Percentiles rank a stretch among this genome's conserved stretches.
Conservation (phyloP, 1,139 yeast species). For the Scheffersomyces illinoinensis region DNA sequence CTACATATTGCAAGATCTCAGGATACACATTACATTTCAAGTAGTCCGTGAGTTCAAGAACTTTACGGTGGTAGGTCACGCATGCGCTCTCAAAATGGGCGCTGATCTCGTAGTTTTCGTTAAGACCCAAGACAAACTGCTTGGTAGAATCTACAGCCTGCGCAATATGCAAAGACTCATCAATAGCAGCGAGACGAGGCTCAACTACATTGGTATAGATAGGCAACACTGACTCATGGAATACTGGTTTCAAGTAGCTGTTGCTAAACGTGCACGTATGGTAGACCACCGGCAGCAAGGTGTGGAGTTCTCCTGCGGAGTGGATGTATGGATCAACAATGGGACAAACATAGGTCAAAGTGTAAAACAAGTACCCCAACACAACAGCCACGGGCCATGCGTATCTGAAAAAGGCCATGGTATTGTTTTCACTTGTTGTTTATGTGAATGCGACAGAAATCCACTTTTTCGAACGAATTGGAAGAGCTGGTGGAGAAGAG, state of each 20-base stretch:
- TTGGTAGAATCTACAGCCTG: background rate
- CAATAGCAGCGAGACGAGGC: constrained; percentile 6
- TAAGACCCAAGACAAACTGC: constrained; percentile 2
- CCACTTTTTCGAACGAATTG: background rate
- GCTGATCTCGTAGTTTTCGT: constrained; percentile 3
- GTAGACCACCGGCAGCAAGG: constrained; percentile 7
- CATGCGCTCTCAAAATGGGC: background rate
- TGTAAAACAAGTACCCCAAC: constrained; percentile 10
- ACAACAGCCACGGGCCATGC: constrained; percentile 6
- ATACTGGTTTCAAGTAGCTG: constrained; percentile 7
- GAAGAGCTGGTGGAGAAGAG: background rate
- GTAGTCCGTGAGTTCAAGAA: background rate
- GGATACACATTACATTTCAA: background rate
- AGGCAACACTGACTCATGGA: constrained; percentile 3
- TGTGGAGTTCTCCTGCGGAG: constrained; percentile 1
- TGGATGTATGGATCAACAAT: constrained; percentile 3
- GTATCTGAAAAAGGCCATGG: background rate
- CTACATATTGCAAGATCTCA: background rate
- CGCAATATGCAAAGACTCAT: background rate
- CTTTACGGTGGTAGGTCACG: background rate
- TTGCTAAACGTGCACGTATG: constrained; percentile 9
- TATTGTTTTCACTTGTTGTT: background rate
- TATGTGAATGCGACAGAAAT: background rate
- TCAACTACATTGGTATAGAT: constrained; percentile 2
- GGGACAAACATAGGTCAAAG: constrained; percentile 11